Conservation (phyloP, 2,329 filamentous ascomycete species). For the Colletotrichum limetticola region DNA sequence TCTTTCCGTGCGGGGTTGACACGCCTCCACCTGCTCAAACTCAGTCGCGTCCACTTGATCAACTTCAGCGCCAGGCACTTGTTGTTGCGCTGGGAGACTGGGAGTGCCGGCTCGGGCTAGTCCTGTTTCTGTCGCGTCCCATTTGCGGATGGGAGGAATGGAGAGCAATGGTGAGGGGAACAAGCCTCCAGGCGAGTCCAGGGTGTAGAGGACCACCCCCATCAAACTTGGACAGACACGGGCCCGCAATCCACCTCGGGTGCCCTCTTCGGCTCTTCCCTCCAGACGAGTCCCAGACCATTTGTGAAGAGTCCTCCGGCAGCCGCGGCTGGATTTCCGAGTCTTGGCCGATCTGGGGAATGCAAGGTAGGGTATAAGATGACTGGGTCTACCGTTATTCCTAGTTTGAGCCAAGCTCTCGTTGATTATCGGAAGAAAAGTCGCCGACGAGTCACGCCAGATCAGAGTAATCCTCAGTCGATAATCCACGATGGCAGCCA, state of each 20-base stretch:
- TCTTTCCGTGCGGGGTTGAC: conserved; percentile 31
- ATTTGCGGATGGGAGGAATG: neutral
- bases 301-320: neutral
- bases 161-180: neutral
- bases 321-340: conserved; percentile 7
- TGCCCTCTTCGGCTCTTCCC: conserved; percentile 6
- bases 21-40: conserved; percentile 15
- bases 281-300: neutral
- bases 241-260: conserved; percentile 15
- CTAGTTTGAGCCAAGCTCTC: neutral
- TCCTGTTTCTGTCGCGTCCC: neutral
- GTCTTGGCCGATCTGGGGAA: conserved; percentile 11
- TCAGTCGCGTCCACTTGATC: conserved; percentile 6
- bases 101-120: neutral
- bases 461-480: neutral
- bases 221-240: neutral
- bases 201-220: neutral
- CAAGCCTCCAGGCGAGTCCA: too few species aligned
- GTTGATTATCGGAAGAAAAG: conserved; percentile 1
- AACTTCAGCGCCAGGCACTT: neutral
- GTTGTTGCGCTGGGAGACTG: neutral
- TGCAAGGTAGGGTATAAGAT: conserved; percentile 27
- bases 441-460: neutral
- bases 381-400: conserved; percentile 16
- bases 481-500: conserved; percentile 19